Evolutionary conservation across 257 asterid species (phyloP), one percentile per base, ranked within the genome.

Genomic region (Plantago ovata): DNA sequence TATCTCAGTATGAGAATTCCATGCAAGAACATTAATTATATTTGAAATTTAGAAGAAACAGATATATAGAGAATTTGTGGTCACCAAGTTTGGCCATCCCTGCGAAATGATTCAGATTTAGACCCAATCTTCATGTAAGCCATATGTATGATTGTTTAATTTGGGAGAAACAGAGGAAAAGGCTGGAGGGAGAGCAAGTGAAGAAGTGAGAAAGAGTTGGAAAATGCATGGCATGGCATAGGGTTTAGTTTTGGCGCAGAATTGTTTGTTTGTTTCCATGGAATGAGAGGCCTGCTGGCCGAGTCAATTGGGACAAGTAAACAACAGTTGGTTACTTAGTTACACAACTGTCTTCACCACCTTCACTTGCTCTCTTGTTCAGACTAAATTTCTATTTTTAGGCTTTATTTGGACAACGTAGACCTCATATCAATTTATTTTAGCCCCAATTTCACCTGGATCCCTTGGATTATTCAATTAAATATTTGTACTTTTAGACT

Each of bases 61-160:
- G 8, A 19, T 2, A 15, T 3, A 21, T n/a, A n/a, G n/a, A n/a
- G n/a, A n/a, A n/a, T n/a, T n/a, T n/a, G 20, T 1, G 36, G 16
- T 46, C 71, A 91, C 98, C 98, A 91, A 1, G 81, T 43, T 9
- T 83, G 87, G 62, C 92, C 95, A 52, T 91, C 90, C 46, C 77
- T 82, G 15, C 79, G 84, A 58, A 91, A 85, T 9, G 85, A 86
- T 70, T 87, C 95, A 11, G 96, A 70, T 75, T 91, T 91, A 8
- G 98, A 83, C 58, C 98, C 98, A 58, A 85, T 77, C 66, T 72
- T 85, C 89, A 81, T 48, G 65, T 60, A 86, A 32, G 94, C 90
- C 96, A 91, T 83, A 56, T 7, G 52, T 48, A 12, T 23, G 21
- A 18, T 24, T 15, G 1, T 0, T 3, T 2, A 49, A 8, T 8